These are phyloP conservation scores for Trichoderma gamsii DNA, from an alignment of 495 filamentous ascomycete genomes.

Conservation along the genomic window DNA sequence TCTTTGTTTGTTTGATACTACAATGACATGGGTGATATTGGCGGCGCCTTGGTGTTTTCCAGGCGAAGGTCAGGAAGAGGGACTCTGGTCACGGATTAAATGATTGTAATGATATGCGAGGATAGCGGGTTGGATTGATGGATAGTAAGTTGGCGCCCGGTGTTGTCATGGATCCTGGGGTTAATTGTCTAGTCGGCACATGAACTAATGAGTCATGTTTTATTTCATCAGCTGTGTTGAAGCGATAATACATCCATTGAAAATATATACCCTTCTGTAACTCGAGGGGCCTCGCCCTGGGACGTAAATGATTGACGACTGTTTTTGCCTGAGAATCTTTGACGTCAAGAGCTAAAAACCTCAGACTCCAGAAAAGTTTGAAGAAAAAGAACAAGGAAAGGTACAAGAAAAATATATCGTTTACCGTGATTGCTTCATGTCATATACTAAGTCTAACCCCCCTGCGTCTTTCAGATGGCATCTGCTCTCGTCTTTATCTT, in stretches of 20 bases:
- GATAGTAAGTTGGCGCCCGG: constrained; percentile 6
- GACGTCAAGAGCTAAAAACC: too few relatives aligned
- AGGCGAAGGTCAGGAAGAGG: constrained; percentile 16
- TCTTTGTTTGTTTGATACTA: neutral
- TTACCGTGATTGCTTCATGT: too few relatives aligned
- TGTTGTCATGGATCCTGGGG: constrained; percentile 12
- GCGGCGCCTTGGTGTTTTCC: neutral
- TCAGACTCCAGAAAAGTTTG: too few relatives aligned
- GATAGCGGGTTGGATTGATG: constrained; percentile 18
- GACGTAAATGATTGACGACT: too few relatives aligned
- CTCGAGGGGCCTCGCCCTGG: neutral
- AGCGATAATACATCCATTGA: neutral
- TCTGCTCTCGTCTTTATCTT: too few relatives aligned
- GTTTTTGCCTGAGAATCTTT: too few relatives aligned
- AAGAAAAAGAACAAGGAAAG: too few relatives aligned
- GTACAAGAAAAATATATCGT: too few relatives aligned
- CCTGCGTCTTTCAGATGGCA: too few relatives aligned
- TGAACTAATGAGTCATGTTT: neutral
- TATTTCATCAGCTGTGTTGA: neutral
- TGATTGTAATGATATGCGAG: neutral
- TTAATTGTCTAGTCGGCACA: constrained; percentile 5
- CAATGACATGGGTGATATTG: neutral
- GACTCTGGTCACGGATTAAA: neutral
- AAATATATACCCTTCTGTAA: neutral
- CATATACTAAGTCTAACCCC: too few relatives aligned